phyloP scores from a whole-genome alignment of 2,329 filamentous ascomycete species.

The Periconia macrospinosa region DNA sequence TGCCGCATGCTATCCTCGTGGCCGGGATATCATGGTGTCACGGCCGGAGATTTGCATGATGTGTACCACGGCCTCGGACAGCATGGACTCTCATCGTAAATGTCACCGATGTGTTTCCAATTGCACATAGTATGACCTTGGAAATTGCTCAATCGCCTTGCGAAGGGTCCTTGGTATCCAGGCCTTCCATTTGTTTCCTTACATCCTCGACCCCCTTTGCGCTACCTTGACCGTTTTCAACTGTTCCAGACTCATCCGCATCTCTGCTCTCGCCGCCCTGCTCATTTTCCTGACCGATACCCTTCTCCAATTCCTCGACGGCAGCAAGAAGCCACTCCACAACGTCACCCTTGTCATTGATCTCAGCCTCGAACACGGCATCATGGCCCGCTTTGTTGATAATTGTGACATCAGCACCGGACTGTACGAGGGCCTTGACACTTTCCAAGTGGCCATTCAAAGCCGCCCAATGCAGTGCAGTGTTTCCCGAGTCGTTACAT shows the following conservation, averaged over 20 bases:
- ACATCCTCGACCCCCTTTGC: slow-evolving; percentile 30
- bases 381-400: slow-evolving; percentile 83
- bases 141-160: slow-evolving; percentile 27
- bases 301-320: slow-evolving; percentile 47
- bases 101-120: slow-evolving; percentile 27
- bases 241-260: slow-evolving; percentile 13
- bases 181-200: slow-evolving; percentile 34
- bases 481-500: slow-evolving; percentile 83
- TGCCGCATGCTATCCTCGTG: slow-evolving; percentile 19
- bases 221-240: slow-evolving; percentile 14
- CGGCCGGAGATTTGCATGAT: slow-evolving; percentile 12
- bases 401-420: slow-evolving; percentile 75
- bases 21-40: slow-evolving; percentile 1
- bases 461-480: slow-evolving; percentile 90
- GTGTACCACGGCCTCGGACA: slow-evolving; percentile 1
- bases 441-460: slow-evolving; percentile 82
- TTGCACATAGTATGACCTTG: slow-evolving; percentile 9
- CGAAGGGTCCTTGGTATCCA: slow-evolving; percentile 25
- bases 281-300: slow-evolving; percentile 32
- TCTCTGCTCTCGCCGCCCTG: slow-evolving; percentile 26
- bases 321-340: slow-evolving; percentile 52
- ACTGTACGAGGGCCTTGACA: slow-evolving; percentile 74
- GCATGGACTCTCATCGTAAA: slow-evolving; percentile 10
- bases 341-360: slow-evolving; percentile 52
- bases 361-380: slow-evolving; percentile 54